Evolutionary conservation across 768 basidiomycete genomes (phyloP).

Genomic region (Suillus sp.): DNA sequence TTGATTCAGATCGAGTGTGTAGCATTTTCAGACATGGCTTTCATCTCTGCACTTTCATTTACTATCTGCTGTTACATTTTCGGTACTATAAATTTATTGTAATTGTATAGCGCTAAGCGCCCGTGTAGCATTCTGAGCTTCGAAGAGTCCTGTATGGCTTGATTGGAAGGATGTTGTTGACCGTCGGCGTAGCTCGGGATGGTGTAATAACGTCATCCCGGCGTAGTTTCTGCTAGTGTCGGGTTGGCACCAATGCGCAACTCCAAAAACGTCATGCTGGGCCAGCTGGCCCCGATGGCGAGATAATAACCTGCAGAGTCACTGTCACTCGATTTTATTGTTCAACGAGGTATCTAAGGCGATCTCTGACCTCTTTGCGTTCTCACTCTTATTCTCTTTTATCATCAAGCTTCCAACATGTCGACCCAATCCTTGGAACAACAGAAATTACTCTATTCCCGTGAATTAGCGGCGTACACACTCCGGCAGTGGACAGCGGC

Average conservation of each 20-base stretch:
- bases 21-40: constrained; percentile 21
- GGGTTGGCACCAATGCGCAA: neutral
- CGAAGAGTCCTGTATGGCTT: neutral
- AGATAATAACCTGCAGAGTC: neutral
- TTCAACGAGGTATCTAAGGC: neutral
- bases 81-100: constrained; percentile 34
- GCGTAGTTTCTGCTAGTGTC: neutral
- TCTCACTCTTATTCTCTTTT: neutral
- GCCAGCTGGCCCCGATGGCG: neutral
- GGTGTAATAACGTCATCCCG: neutral
- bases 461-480: constrained; percentile 25
- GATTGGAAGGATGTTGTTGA: neutral
- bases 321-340: neutral
- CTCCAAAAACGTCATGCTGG: constrained; percentile 5
- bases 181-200: neutral
- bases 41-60: constrained; percentile 17
- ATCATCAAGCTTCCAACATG: constrained; percentile 6
- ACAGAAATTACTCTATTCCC: constrained; percentile 19
- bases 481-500: constrained; percentile 23
- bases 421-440: constrained; percentile 11
- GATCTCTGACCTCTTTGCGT: too few relatives aligned
- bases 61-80: constrained; percentile 21
- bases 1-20: constrained; percentile 31
- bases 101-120: constrained; percentile 19
- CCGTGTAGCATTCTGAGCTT: neutral